These are phyloP conservation scores for Geotrichum australiense DNA, from an alignment of 1,139 yeast species.

Conservation along the genomic window DNA sequence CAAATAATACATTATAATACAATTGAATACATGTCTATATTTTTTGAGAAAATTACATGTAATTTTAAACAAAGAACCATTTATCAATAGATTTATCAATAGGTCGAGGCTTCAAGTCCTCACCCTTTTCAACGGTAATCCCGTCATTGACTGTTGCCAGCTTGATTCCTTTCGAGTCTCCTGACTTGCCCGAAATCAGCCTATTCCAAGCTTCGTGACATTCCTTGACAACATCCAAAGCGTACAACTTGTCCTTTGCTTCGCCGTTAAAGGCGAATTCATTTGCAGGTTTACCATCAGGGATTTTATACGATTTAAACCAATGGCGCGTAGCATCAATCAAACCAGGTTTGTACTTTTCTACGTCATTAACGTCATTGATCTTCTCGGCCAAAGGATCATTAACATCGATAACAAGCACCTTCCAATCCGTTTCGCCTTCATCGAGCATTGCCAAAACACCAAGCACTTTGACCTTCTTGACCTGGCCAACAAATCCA, in stretches of 20 bases:
- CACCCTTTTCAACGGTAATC: slow-evolving; percentile 21
- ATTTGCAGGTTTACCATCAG: slow-evolving; percentile 87
- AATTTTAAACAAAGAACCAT: slow-evolving; percentile 85
- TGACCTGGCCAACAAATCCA: slow-evolving; percentile 69
- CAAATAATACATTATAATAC: too few relatives aligned
- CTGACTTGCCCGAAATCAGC: slow-evolving; percentile 50
- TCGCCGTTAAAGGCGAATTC: slow-evolving; percentile 81
- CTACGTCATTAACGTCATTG: slow-evolving; percentile 77
- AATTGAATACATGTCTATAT: too few relatives aligned
- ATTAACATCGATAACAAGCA: slow-evolving; percentile 72
- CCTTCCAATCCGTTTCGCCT: slow-evolving; percentile 97
- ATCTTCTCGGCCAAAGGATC: slow-evolving; percentile 76
- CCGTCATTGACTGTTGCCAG: slow-evolving; percentile 38
- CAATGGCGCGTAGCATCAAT: slow-evolving; percentile 80
- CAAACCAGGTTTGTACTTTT: slow-evolving; percentile 74
- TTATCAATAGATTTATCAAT: slow-evolving; percentile 94
- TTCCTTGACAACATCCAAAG: slow-evolving; percentile 63
- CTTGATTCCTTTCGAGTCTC: slow-evolving; percentile 38
- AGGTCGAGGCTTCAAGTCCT: slow-evolving; percentile 77
- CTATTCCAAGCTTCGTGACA: slow-evolving; percentile 75
- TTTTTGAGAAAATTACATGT: too few relatives aligned
- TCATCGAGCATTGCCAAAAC: slow-evolving; percentile 92
- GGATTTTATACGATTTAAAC: slow-evolving; percentile 94
- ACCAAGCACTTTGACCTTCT: slow-evolving; percentile 85
- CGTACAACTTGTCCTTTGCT: slow-evolving; percentile 62